Conservation (phyloP, 2,329 filamentous ascomycete species). For the Amesomyces nigricolor region DNA sequence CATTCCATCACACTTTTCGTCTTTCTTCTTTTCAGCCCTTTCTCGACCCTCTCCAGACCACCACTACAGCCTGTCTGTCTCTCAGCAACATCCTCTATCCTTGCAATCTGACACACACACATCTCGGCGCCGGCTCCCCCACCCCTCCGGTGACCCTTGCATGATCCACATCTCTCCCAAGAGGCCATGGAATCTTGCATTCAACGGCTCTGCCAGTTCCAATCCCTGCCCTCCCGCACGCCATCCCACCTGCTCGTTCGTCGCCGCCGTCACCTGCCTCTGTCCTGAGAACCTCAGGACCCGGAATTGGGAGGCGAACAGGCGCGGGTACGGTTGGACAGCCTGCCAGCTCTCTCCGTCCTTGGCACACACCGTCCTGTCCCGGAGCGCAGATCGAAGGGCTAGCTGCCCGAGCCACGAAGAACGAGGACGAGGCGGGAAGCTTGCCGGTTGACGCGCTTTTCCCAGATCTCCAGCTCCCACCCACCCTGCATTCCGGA, state of each 20-base stretch:
- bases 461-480: slow-evolving; percentile 16
- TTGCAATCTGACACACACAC: slow-evolving; percentile 19
- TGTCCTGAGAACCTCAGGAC: background rate
- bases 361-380: slow-evolving; percentile 2
- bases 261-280: slow-evolving; percentile 15
- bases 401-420: background rate
- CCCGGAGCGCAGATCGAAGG: background rate
- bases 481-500: slow-evolving; percentile 24
- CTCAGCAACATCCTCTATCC: slow-evolving; percentile 13
- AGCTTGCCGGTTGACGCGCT: slow-evolving; percentile 14
- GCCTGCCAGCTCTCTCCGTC: background rate
- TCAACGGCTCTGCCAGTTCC: slow-evolving; percentile 25
- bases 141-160: slow-evolving; percentile 24
- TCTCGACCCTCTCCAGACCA: background rate
- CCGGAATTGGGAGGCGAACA: background rate
- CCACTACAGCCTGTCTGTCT: background rate
- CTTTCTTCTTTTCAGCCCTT: background rate
- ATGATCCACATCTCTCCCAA: slow-evolving; percentile 24
- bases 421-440: background rate
- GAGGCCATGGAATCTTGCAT: slow-evolving; percentile 28
- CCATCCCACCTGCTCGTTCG: slow-evolving; percentile 13
- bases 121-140: slow-evolving; percentile 15
- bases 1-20: background rate
- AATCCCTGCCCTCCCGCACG: slow-evolving; percentile 20
- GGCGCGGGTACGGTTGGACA: background rate